Conservation (phyloP, 2,329 filamentous ascomycete species). For the Aspergillus fijiensis region DNA sequence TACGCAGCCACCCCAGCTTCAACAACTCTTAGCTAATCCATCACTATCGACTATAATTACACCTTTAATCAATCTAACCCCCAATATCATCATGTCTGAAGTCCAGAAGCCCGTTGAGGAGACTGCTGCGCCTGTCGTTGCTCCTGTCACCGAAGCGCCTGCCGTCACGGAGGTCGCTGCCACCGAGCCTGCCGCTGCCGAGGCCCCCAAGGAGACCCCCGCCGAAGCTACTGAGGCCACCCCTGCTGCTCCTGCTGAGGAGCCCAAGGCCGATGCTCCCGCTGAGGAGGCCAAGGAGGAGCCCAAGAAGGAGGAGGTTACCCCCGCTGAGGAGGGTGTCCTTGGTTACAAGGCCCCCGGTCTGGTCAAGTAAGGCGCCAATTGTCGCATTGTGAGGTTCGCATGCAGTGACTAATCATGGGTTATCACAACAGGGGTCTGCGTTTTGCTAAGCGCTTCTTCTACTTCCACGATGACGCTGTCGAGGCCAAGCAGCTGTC, state of each 20-base stretch:
- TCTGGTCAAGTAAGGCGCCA: conserved; percentile 75
- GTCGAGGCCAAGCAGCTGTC: conserved; percentile 71
- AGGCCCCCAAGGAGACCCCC: conserved; percentile 35
- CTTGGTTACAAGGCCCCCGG: conserved; percentile 88
- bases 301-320: conserved; percentile 48
- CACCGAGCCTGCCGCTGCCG: conserved; percentile 29
- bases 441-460: conserved; percentile 88
- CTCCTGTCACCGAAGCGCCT: conserved; percentile 38
- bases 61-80: conserved; percentile 18
- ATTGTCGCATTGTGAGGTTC: not conserved
- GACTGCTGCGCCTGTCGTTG: conserved; percentile 45
- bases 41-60: conserved; percentile 21
- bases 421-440: conserved; percentile 65
- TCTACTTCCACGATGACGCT: conserved; percentile 76
- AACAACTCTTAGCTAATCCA: conserved; percentile 20
- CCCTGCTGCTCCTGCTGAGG: conserved; percentile 31
- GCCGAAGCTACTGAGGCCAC: conserved; percentile 37
- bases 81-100: conserved; percentile 64
- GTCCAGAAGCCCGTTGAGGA: conserved; percentile 69
- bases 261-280: conserved; percentile 37
- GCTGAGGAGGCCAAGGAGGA: conserved; percentile 41
- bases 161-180: conserved; percentile 42
- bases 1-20: conserved; percentile 22
- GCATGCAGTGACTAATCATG: conserved; percentile 8
- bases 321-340: conserved; percentile 77